phyloP scores from a whole-genome alignment of 2,329 filamentous ascomycete species.

The Blastomyces emzantsi region DNA sequence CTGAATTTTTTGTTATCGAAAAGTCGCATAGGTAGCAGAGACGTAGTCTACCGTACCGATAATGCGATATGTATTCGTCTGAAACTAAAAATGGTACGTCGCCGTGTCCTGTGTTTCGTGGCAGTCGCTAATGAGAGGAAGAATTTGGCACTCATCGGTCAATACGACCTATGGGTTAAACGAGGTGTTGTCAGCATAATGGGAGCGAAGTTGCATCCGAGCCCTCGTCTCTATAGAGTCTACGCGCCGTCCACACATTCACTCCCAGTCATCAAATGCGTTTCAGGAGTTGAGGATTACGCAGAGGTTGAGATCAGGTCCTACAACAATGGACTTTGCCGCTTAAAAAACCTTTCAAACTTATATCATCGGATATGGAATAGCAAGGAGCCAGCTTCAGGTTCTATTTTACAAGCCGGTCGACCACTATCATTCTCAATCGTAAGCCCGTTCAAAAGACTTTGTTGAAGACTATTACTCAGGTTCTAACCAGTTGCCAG shows the following conservation, averaged over 20 bases:
- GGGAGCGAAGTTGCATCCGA: slow-evolving; percentile 48
- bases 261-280: slow-evolving; percentile 44
- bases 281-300: slow-evolving; percentile 33
- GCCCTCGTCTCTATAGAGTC: slow-evolving; percentile 37
- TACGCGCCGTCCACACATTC: slow-evolving; percentile 51
- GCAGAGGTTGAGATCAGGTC: slow-evolving; percentile 44
- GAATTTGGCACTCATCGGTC: slow-evolving; percentile 41
- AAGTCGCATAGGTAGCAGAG: slow-evolving; percentile 28
- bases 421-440: slow-evolving; percentile 32
- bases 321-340: slow-evolving; percentile 34
- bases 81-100: slow-evolving; percentile 31
- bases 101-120: neutral
- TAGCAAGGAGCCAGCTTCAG: slow-evolving; percentile 25
- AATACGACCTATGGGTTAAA: slow-evolving; percentile 50
- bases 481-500: slow-evolving; percentile 20
- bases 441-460: slow-evolving; percentile 22
- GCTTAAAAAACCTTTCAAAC: slow-evolving; percentile 41
- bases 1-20: slow-evolving; percentile 36
- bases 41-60: slow-evolving; percentile 32
- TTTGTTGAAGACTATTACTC: neutral
- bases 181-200: slow-evolving; percentile 49
- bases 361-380: slow-evolving; percentile 49
- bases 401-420: slow-evolving; percentile 26
- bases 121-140: slow-evolving; percentile 17
- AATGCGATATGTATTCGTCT: slow-evolving; percentile 33